Evolutionary conservation across 495 filamentous ascomycete genomes (phyloP).

Genomic region (Daldinia loculata): DNA sequence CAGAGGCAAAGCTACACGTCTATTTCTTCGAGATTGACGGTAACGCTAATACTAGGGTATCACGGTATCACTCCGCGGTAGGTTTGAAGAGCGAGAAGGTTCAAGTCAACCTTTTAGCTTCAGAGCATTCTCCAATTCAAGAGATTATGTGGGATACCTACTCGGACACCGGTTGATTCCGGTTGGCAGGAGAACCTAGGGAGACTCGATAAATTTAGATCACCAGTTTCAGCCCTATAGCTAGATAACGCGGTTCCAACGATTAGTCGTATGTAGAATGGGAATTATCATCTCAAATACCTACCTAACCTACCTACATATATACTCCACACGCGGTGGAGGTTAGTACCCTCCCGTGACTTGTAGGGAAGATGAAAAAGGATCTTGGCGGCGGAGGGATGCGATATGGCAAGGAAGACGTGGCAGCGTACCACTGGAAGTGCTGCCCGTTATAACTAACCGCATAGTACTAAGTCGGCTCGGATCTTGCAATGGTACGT

Average conservation of each 20-base stretch:
- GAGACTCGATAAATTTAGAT: slow-evolving; percentile 34
- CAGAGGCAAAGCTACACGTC: slow-evolving; percentile 9
- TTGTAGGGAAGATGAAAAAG: background rate
- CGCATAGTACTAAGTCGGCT: slow-evolving; percentile 7
- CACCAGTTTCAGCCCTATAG: slow-evolving; percentile 35
- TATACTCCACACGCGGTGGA: background rate
- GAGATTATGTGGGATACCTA: background rate
- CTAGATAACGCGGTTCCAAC: background rate
- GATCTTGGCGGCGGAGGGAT: slow-evolving; percentile 21
- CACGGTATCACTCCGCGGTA: background rate
- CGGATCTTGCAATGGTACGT: slow-evolving; percentile 16
- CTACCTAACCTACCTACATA: no score
- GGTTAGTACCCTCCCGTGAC: background rate
- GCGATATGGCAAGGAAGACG: slow-evolving; percentile 15
- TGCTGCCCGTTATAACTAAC: slow-evolving; percentile 5
- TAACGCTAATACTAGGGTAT: background rate
- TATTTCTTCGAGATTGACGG: background rate
- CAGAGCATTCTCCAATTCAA: slow-evolving; percentile 2
- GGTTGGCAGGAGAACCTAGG: slow-evolving; percentile 19
- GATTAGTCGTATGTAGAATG: background rate
- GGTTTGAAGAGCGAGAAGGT: slow-evolving; percentile 7
- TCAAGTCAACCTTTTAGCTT: slow-evolving; percentile 13
- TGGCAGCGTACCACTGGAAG: slow-evolving; percentile 20
- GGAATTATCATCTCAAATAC: background rate
- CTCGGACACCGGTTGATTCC: slow-evolving; percentile 20